A percentile compares a stretch with the other conserved stretches of the same genome.
phyloP scores from a whole-genome alignment of 1,284 basidiomycete genomes.

The Tetrapyrgos nigripes region DNA sequence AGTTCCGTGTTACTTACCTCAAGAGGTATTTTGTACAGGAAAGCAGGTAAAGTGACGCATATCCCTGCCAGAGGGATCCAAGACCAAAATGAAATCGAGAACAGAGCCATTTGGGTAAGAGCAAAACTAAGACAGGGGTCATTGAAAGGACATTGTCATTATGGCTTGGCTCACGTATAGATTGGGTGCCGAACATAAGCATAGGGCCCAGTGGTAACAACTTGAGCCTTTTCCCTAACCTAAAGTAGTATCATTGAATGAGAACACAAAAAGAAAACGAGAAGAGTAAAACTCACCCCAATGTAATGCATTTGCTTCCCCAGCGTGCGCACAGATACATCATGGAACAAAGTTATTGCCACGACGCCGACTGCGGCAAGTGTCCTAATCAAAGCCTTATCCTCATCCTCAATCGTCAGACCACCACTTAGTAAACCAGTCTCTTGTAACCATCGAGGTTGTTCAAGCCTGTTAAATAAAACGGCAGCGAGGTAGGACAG shows the following conservation, averaged over 20 bases:
- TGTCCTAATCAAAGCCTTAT: slow-evolving; percentile 18
- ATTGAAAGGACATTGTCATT: background rate
- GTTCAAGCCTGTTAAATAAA: slow-evolving; percentile 32
- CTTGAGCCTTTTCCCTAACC: slow-evolving; percentile 9
- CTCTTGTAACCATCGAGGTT: slow-evolving; percentile 37
- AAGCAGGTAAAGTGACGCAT: slow-evolving; percentile 5
- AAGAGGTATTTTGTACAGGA: slow-evolving; percentile 12
- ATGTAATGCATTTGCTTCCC: slow-evolving; percentile 16
- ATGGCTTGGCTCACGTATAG: slow-evolving; percentile 3
- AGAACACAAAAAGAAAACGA: background rate
- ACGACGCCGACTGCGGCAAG: slow-evolving; percentile 11
- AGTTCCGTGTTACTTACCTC: slow-evolving; percentile 5
- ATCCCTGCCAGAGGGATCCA: slow-evolving; percentile 11
- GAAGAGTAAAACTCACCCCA: slow-evolving; percentile 9
- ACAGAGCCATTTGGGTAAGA: slow-evolving; percentile 5
- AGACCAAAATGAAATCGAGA: slow-evolving; percentile 14
- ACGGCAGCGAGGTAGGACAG: slow-evolving; percentile 31
- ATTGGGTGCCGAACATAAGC: slow-evolving; percentile 13
- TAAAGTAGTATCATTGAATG: background rate
- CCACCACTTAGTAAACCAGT: slow-evolving; percentile 26
- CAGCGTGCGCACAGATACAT: background rate
- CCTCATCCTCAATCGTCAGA: slow-evolving; percentile 9
- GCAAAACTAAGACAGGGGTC: background rate
- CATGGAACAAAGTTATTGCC: background rate
- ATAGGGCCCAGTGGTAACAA: slow-evolving; percentile 13